Evolutionary conservation across 805 yeast species (phyloP).

Genomic region (Candida xyloterini): DNA sequence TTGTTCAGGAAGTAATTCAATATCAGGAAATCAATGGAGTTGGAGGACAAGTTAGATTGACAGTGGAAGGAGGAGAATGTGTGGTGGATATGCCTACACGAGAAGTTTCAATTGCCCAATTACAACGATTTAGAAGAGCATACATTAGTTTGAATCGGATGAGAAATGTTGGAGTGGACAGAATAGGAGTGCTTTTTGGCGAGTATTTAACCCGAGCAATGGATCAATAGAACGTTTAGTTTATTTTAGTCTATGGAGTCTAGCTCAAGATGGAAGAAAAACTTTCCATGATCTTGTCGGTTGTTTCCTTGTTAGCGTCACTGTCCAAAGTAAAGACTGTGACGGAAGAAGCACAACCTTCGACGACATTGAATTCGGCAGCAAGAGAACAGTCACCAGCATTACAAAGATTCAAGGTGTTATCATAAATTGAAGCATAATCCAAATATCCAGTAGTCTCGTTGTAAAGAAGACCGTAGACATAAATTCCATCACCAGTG

Average conservation of each 20-base stretch:
- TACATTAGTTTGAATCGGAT: slow-evolving; percentile 79
- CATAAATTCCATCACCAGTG: slow-evolving; percentile 38
- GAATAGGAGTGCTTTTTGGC: slow-evolving; percentile 71
- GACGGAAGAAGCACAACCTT: slow-evolving; percentile 41
- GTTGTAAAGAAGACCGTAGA: slow-evolving; percentile 37
- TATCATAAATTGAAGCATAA: slow-evolving; percentile 15
- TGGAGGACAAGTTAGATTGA: slow-evolving; percentile 49
- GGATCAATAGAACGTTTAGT: slow-evolving; percentile 25
- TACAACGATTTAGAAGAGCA: slow-evolving; percentile 81
- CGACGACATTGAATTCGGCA: slow-evolving; percentile 37
- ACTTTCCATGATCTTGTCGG: slow-evolving; percentile 6
- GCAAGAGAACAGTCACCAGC: slow-evolving; percentile 47
- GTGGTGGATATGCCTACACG: slow-evolving; percentile 58
- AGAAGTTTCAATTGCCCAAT: slow-evolving; percentile 64
- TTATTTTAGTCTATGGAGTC: background rate
- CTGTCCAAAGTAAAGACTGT: slow-evolving; percentile 47
- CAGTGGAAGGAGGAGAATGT: slow-evolving; percentile 34
- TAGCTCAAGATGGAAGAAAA: slow-evolving; percentile 5
- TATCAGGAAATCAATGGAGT: slow-evolving; percentile 51
- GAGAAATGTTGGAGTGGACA: slow-evolving; percentile 64
- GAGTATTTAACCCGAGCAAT: slow-evolving; percentile 72
- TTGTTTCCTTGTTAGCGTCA: slow-evolving; percentile 31
- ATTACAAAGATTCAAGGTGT: slow-evolving; percentile 25
- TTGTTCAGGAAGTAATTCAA: slow-evolving; percentile 60
- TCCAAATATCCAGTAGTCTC: slow-evolving; percentile 35